Conservation (phyloP, 2,329 filamentous ascomycete species). For the Bipolaris sorokiniana region DNA sequence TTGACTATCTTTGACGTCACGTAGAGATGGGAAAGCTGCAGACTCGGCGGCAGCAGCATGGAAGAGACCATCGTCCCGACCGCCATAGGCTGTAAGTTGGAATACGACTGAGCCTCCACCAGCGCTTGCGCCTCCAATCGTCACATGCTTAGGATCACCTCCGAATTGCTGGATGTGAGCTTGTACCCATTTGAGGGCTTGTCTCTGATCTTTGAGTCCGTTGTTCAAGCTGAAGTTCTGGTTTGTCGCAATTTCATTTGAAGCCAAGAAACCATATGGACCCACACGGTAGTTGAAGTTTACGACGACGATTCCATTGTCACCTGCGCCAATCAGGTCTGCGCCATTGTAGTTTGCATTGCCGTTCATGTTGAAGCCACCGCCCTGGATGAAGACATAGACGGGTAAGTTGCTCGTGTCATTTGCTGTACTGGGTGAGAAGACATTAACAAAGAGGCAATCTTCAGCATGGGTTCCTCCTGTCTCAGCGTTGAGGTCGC, state of each 20-base stretch:
- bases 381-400: slow-evolving; percentile 51
- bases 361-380: slow-evolving; percentile 47
- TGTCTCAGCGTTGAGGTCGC: slow-evolving; percentile 33
- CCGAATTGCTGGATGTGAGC: slow-evolving; percentile 49
- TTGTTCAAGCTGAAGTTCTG: slow-evolving; percentile 44
- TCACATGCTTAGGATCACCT: slow-evolving; percentile 49
- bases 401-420: slow-evolving; percentile 44
- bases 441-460: slow-evolving; percentile 51
- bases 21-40: slow-evolving; percentile 49
- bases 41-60: slow-evolving; percentile 45
- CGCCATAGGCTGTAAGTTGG: slow-evolving; percentile 47
- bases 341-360: slow-evolving; percentile 47
- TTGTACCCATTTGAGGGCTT: slow-evolving; percentile 47
- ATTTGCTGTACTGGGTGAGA: slow-evolving; percentile 44
- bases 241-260: slow-evolving; percentile 38
- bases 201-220: slow-evolving; percentile 47
- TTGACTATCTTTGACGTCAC: slow-evolving; percentile 48
- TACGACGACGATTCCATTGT: slow-evolving; percentile 45
- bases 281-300: slow-evolving; percentile 52
- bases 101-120: slow-evolving; percentile 49
- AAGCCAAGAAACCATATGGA: slow-evolving; percentile 49
- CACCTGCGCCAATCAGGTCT: slow-evolving; percentile 41
- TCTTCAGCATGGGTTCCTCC: slow-evolving; percentile 45
- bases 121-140: slow-evolving; percentile 48
- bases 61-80: slow-evolving; percentile 47